Evolutionary conservation across 208 protist species (phyloP).

Genomic region (Naegleria fowleri): DNA sequence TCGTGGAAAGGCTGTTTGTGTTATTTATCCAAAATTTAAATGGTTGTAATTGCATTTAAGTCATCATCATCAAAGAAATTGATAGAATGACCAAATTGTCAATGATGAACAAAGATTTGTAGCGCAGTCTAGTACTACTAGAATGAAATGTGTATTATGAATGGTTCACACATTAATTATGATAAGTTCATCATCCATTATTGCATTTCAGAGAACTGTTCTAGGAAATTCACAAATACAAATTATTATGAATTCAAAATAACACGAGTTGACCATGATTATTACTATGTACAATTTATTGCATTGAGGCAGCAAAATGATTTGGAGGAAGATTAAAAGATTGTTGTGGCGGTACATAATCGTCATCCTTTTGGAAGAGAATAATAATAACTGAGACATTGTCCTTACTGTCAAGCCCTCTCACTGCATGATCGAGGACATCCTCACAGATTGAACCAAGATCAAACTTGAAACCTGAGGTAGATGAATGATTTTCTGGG

Average conservation of each 20-base stretch:
- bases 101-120: too few relatives aligned
- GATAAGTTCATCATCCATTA: too few relatives aligned
- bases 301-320: not conserved
- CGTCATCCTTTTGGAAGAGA: not conserved
- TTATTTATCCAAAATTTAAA: not conserved
- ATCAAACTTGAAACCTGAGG: not conserved
- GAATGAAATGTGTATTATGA: too few relatives aligned
- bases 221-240: too few relatives aligned
- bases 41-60: not conserved
- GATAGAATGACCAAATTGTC: too few relatives aligned
- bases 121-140: too few relatives aligned
- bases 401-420: not conserved
- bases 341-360: not conserved
- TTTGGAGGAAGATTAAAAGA: not conserved
- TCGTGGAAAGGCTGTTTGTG: not conserved
- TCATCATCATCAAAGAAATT: too few relatives aligned
- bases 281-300: too few relatives aligned
- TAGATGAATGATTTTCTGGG: not conserved
- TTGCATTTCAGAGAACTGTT: too few relatives aligned
- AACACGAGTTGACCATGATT: too few relatives aligned
- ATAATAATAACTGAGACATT: slow-evolving; percentile 17
- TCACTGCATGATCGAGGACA: not conserved
- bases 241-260: too few relatives aligned
- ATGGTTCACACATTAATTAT: too few relatives aligned
- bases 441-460: slow-evolving; percentile 17